These are phyloP conservation scores for Cytidiella melzeri DNA, from an alignment of 768 basidiomycete genomes.

Conservation along the genomic window DNA sequence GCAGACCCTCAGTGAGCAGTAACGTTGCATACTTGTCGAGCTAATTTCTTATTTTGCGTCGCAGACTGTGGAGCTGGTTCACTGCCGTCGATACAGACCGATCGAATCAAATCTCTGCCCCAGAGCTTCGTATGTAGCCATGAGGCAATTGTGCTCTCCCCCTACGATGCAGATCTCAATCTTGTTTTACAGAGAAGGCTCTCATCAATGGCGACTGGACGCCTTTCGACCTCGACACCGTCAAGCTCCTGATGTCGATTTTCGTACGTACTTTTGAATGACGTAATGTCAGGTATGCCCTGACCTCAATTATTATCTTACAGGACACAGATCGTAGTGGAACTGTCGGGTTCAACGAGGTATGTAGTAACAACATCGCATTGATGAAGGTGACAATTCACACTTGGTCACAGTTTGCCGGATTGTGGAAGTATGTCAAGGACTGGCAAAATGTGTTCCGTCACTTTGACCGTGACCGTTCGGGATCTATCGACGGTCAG, in stretches of 20 bases:
- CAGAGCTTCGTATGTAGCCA: slow-evolving; percentile 56
- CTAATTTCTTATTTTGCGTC: neutral
- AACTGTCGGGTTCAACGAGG: slow-evolving; percentile 76
- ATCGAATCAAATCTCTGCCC: slow-evolving; percentile 59
- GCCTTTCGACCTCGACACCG: slow-evolving; percentile 80
- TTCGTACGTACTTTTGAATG: slow-evolving; percentile 52
- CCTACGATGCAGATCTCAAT: neutral
- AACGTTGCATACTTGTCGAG: neutral
- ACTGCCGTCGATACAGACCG: slow-evolving; percentile 59
- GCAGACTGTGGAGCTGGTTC: slow-evolving; percentile 74
- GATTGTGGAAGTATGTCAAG: slow-evolving; percentile 81
- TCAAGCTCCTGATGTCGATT: slow-evolving; percentile 77
- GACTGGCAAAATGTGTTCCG: slow-evolving; percentile 84
- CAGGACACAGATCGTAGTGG: slow-evolving; percentile 71
- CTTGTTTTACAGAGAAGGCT: slow-evolving; percentile 32
- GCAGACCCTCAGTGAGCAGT: slow-evolving; percentile 68
- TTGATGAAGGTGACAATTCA: neutral
- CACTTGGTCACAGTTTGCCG: slow-evolving; percentile 55
- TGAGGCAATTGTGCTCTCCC: neutral
- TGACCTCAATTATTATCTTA: neutral
- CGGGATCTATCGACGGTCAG: slow-evolving; percentile 65
- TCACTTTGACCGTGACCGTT: slow-evolving; percentile 80
- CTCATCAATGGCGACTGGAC: slow-evolving; percentile 67
- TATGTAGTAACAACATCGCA: slow-evolving; percentile 21
- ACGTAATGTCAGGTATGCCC: no score